Evolutionary conservation across 805 yeast genomes (phyloP), one percentile per base, ranked within the genome.

Genomic region (Torulaspora indica): DNA sequence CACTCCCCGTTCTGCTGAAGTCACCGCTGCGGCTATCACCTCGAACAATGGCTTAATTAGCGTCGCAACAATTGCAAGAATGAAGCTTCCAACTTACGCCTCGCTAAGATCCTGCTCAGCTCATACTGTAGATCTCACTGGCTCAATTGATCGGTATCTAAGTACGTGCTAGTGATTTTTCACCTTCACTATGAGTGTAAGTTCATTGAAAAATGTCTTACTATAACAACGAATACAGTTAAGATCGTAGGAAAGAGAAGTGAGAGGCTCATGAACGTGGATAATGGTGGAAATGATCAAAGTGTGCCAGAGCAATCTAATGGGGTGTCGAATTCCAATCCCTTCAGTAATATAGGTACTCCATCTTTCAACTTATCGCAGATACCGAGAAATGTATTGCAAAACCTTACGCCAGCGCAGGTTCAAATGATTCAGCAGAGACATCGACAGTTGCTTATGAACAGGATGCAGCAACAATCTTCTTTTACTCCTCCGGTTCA

Each of bases 341-440:
- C 58, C 5, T 60, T 62, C 23, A 58, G 60, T 35, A 60, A 59
- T 33, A 58, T 64, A 24, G 68, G 68, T 13, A 64, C 67, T 3
- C 65, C 67, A 12, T 50, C 63, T 5, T 64, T 64, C 38, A 61
- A 52, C 40, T 52, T 64, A 25, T 54, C 64, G 4, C 67, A 63
- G 38, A 57, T 63, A 29, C 67, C 68, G 18, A 58, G 55, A 10
- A 58, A 60, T n/a, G 52, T 64, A 20, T 42, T 61, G 12, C 66
- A 61, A 44, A 56, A 56, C 37, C 43, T 64, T 33, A 55, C 61
- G 1, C 63, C 60, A 31, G 57, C 52, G n/a, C 67, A 61, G 43
- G 45, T 62, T 22, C 64, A 57, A 37, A 53, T 60, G 56, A 62
- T 62, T 13, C 67, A 64, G 42, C 67, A 62, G 36, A 57, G 58